Evolutionary conservation across 2,329 filamentous ascomycete genomes (phyloP).

Genomic region (Aspergillus quadricinctus): DNA sequence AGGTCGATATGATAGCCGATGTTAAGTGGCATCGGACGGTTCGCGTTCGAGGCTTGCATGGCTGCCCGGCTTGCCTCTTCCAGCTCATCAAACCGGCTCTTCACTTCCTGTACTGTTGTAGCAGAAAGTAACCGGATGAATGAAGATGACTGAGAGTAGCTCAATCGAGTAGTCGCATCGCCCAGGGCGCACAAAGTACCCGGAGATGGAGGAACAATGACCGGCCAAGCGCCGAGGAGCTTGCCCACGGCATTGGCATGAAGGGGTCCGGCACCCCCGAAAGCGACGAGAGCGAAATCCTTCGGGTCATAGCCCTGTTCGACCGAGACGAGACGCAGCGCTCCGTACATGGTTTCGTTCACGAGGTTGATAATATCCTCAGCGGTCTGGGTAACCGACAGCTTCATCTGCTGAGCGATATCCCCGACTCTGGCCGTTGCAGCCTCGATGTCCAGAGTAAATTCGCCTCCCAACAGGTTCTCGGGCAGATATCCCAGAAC

Average conservation of each 20-base stretch:
- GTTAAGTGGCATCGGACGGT: slow-evolving; percentile 14
- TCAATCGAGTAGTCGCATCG: slow-evolving; percentile 48
- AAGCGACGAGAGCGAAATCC: slow-evolving; percentile 49
- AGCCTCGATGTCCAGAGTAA: slow-evolving; percentile 42
- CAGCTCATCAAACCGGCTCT: slow-evolving; percentile 29
- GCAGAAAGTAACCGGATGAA: slow-evolving; percentile 42
- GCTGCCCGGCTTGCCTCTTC: slow-evolving; percentile 36
- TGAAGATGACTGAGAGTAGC: slow-evolving; percentile 44
- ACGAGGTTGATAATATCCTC: slow-evolving; percentile 48
- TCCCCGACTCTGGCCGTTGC: slow-evolving; percentile 40
- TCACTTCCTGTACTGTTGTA: slow-evolving; percentile 32
- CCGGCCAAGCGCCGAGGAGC: slow-evolving; percentile 48
- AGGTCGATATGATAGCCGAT: slow-evolving; percentile 44
- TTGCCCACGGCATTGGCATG: slow-evolving; percentile 49
- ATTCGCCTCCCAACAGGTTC: slow-evolving; percentile 44
- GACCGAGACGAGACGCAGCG: slow-evolving; percentile 48
- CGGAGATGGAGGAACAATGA: slow-evolving; percentile 50
- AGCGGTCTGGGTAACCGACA: slow-evolving; percentile 40
- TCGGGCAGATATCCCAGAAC: slow-evolving; percentile 47
- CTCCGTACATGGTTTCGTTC: slow-evolving; percentile 51
- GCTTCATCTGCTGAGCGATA: slow-evolving; percentile 46
- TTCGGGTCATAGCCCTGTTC: slow-evolving; percentile 50
- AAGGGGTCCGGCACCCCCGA: slow-evolving; percentile 50
- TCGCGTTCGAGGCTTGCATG: slow-evolving; percentile 30
- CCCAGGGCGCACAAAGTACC: slow-evolving; percentile 49